Evolutionary conservation across 2,329 filamentous ascomycete genomes (phyloP).

Genomic region (Alternaria tenuissima): DNA sequence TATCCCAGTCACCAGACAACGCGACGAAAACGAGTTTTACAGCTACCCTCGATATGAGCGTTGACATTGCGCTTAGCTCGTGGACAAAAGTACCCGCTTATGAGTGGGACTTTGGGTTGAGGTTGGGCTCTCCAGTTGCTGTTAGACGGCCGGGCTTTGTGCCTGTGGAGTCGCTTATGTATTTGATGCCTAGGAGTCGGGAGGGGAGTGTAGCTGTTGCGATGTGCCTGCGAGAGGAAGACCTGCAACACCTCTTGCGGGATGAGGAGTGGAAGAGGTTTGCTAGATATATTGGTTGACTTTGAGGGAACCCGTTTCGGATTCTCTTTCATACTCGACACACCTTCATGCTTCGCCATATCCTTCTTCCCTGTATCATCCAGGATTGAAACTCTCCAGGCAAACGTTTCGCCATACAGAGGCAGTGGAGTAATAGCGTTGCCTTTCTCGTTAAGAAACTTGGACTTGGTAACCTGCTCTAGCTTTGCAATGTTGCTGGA

Average conservation of each 20-base stretch:
- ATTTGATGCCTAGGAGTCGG: constrained; percentile 47
- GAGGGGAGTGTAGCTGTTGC: constrained; percentile 57
- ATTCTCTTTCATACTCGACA: neutral
- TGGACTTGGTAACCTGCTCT: neutral
- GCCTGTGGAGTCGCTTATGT: constrained; percentile 59
- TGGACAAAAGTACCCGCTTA: constrained; percentile 61
- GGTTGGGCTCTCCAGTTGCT: constrained; percentile 56
- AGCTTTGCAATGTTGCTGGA: too few relatives aligned
- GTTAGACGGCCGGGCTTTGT: constrained; percentile 60
- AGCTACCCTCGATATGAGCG: constrained; percentile 11
- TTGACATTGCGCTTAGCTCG: constrained; percentile 63
- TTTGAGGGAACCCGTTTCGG: neutral
- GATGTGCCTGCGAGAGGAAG: constrained; percentile 58
- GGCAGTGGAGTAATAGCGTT: neutral
- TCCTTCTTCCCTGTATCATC: neutral
- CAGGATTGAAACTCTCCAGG: fast-evolving
- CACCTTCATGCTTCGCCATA: neutral
- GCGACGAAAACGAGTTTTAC: constrained; percentile 44
- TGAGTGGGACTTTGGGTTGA: constrained; percentile 58
- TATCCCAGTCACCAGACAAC: constrained; percentile 50
- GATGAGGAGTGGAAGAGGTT: neutral
- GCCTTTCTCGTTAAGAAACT: too few relatives aligned
- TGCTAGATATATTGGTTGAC: neutral
- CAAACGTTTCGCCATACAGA: neutral
- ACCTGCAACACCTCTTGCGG: constrained; percentile 41